Evolutionary conservation across 2,329 filamentous ascomycete species (phyloP).

Genomic region (Cercospora sesami): DNA sequence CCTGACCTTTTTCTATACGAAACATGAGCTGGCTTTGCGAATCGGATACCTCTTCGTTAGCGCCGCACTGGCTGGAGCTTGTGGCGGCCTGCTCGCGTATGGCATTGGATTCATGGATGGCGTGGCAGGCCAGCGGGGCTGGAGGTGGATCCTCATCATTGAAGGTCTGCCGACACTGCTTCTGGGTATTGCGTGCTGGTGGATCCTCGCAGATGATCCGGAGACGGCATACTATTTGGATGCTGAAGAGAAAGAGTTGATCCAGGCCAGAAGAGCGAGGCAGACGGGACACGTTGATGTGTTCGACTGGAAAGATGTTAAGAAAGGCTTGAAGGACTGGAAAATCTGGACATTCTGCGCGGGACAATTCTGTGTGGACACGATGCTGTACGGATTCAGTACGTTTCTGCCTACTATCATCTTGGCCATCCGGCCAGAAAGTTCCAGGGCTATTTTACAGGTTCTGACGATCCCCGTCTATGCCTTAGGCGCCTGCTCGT

Average conservation of each 20-base stretch:
- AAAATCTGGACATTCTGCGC: conserved; percentile 71
- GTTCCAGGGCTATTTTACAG: conserved; percentile 53
- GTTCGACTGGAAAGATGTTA: conserved; percentile 63
- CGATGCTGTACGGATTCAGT: conserved; percentile 56
- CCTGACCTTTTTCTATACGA: conserved; percentile 74
- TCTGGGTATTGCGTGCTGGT: conserved; percentile 56
- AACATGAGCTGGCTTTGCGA: conserved; percentile 68
- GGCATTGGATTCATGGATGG: conserved; percentile 74
- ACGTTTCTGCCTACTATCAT: conserved; percentile 60
- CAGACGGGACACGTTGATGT: conserved; percentile 46
- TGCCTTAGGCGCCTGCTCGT: conserved; percentile 51
- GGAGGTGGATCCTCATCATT: conserved; percentile 70
- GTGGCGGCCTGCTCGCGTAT: conserved; percentile 71
- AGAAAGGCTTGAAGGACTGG: conserved; percentile 69
- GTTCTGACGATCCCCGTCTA: conserved; percentile 59
- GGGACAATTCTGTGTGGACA: conserved; percentile 64
- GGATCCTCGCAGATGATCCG: conserved; percentile 63
- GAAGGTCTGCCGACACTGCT: conserved; percentile 58
- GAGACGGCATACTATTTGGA: conserved; percentile 62
- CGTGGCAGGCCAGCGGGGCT: conserved; percentile 62
- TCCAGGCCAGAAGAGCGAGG: conserved; percentile 50
- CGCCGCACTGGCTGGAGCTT: conserved; percentile 69
- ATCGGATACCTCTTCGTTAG: conserved; percentile 73
- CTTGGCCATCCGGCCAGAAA: conserved; percentile 51
- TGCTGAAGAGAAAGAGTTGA: conserved; percentile 59